Percentiles rank a stretch among this genome's conserved stretches.
These are phyloP conservation scores for Metschnikowia sp. DNA, from an alignment of 805 yeast genomes.

Conservation along the genomic window DNA sequence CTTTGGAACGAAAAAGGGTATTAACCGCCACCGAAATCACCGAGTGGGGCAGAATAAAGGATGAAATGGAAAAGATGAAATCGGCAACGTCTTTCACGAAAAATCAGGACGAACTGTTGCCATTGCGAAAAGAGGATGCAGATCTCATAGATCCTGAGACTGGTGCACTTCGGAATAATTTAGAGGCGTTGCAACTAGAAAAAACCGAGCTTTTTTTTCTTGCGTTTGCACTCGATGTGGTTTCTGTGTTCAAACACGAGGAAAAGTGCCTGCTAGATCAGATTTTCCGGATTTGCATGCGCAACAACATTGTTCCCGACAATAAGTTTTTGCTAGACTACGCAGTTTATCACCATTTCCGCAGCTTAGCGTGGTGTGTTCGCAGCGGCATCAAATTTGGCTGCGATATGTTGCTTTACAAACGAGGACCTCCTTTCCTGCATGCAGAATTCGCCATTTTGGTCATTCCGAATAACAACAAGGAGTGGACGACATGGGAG, in stretches of 20 bases:
- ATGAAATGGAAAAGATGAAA: conserved; percentile 11
- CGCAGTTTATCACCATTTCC: conserved; percentile 78
- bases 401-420: conserved; percentile 76
- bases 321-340: conserved; percentile 50
- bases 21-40: conserved; percentile 25
- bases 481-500: conserved; percentile 51
- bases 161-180: conserved; percentile 9
- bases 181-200: conserved; percentile 64
- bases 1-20: conserved; percentile 32
- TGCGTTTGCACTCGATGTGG: conserved; percentile 50
- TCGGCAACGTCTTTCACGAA: not conserved
- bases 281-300: conserved; percentile 26
- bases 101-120: not conserved
- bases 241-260: conserved; percentile 29
- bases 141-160: conserved; percentile 13
- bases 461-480: conserved; percentile 41
- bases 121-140: conserved; percentile 12
- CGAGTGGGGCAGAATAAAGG: conserved; percentile 17
- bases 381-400: conserved; percentile 91
- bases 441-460: conserved; percentile 86
- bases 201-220: conserved; percentile 76
- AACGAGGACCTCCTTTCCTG: conserved; percentile 90
- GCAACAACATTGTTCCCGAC: conserved; percentile 1
- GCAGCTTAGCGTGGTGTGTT: conserved; percentile 93
- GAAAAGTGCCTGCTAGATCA: conserved; percentile 17